Base-by-base conservation (phyloP, 495 filamentous ascomycete species). In the Neurospora sp. region DNA sequence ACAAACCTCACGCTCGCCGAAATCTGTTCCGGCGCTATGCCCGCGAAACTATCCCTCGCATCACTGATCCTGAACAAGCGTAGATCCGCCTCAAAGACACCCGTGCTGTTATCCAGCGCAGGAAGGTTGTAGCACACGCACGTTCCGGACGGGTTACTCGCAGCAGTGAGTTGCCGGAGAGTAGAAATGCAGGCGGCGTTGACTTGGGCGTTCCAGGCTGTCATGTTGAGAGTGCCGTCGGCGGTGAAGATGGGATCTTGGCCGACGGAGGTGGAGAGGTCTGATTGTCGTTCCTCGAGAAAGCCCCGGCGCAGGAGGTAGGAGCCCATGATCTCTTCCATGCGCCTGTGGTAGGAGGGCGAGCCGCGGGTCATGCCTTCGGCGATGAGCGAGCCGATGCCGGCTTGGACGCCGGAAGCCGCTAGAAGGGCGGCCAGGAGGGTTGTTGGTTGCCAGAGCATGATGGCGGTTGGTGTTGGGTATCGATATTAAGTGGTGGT, bases 71-170 rank as follows among this genome's bases (percentile, higher is more conserved):
- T 87, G 80, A 90, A 93, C 68, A 94, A 81, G 71, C 91, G 84
- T 27, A 94, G 72, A 76, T 93, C 92, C 31, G 91, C 90, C 78
- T 89, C 84, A 77, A 94, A 94, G 2, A 88, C 82, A 11, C 92
- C 92, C 8, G 85, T 88, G 2, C 74, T 76, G 77, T 85, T 89
- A 79, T 93, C 83, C 65, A 91, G 83, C 31, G 84, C 84, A 20
- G 87, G 88, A 4, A 94, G 75, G 75, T 94, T 94, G 79, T 93
- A 94, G 85, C 92, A 94, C 39, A 90, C 86, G n/a, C 88, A 88
- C n/a, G 92, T 83, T 16, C 92, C 92, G 2, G 90, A 88, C 4
- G 90, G 89, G 70, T 92, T 93, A 5, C 85, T 83, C 12, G 87
- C 86, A 1, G 80, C 78, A 11, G 81, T 77, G n/a, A 91, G 81